Evolutionary conservation across 495 filamentous ascomycete genomes (phyloP).

Genomic region (Ramalina intermedia): DNA sequence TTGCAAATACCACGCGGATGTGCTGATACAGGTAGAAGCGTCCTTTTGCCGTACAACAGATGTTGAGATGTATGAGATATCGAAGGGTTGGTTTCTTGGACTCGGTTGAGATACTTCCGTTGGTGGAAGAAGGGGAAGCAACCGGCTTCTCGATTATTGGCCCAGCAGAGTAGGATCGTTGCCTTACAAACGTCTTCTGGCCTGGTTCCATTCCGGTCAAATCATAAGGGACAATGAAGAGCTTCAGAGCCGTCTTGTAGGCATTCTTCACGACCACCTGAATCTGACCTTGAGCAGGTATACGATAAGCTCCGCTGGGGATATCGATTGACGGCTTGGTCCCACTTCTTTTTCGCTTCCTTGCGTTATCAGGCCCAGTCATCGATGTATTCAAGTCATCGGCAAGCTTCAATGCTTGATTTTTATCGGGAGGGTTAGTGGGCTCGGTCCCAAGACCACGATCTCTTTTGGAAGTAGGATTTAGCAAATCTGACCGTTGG

Average conservation of each 20-base stretch:
- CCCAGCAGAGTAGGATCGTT: constrained; percentile 84
- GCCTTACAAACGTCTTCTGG: constrained; percentile 91
- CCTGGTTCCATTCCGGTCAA: constrained; percentile 89
- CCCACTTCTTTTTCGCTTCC: constrained; percentile 38
- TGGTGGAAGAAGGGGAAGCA: constrained; percentile 27
- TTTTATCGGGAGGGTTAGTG: not conserved
- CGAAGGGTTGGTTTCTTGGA: constrained; percentile 67
- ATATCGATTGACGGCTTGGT: constrained; percentile 57
- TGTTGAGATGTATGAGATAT: constrained; percentile 88
- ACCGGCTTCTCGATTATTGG: constrained; percentile 58
- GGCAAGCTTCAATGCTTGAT: too few species aligned
- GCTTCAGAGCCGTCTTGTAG: constrained; percentile 89
- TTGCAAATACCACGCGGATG: constrained; percentile 92
- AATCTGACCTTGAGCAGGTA: constrained; percentile 86
- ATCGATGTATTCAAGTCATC: not conserved
- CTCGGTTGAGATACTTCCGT: constrained; percentile 26
- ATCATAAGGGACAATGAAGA: constrained; percentile 92
- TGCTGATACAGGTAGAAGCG: constrained; percentile 84
- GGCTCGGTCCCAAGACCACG: not conserved
- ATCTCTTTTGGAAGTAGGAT: not conserved
- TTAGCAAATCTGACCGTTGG: constrained; percentile 12
- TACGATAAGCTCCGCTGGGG: constrained; percentile 79
- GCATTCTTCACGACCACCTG: constrained; percentile 97
- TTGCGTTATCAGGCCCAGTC: constrained; percentile 19
- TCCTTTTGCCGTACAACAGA: constrained; percentile 73